Evolutionary conservation across 2,329 filamentous ascomycete genomes (phyloP).

Genomic region (Aspergillus vadensis): DNA sequence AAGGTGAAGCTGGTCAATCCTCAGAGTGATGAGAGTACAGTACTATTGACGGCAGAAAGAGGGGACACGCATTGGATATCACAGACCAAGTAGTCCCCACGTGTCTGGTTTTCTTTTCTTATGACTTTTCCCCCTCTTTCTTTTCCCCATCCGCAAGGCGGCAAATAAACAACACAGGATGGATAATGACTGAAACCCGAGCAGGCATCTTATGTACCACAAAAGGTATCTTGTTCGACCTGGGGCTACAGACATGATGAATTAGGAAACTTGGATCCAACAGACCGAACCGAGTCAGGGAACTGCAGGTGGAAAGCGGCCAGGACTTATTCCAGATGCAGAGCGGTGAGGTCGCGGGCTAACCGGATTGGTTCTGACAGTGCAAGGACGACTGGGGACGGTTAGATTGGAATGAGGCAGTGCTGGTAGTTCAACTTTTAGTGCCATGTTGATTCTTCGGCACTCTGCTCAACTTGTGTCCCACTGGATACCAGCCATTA

Average conservation of each 20-base stretch:
- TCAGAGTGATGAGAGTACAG: background rate
- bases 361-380: constrained; percentile 19
- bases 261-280: constrained; percentile 2
- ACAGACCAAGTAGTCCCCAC: background rate
- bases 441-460: constrained; percentile 10
- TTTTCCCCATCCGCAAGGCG: background rate
- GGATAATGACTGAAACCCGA: background rate
- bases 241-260: background rate
- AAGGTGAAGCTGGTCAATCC: background rate
- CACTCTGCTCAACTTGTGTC: constrained; percentile 6
- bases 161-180: background rate
- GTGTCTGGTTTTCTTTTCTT: background rate
- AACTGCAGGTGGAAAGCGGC: background rate
- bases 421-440: constrained; percentile 17
- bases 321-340: constrained; percentile 13
- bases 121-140: background rate
- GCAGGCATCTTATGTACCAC: background rate
- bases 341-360: constrained; percentile 24
- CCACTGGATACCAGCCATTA: background rate
- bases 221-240: background rate
- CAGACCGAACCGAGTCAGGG: background rate
- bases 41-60: background rate
- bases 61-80: background rate
- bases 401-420: constrained; percentile 26
- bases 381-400: constrained; percentile 17